Percentiles rank a stretch among this genome's conserved stretches.
Conservation (phyloP, 805 yeast species). For the Debaryomyces castellii region DNA sequence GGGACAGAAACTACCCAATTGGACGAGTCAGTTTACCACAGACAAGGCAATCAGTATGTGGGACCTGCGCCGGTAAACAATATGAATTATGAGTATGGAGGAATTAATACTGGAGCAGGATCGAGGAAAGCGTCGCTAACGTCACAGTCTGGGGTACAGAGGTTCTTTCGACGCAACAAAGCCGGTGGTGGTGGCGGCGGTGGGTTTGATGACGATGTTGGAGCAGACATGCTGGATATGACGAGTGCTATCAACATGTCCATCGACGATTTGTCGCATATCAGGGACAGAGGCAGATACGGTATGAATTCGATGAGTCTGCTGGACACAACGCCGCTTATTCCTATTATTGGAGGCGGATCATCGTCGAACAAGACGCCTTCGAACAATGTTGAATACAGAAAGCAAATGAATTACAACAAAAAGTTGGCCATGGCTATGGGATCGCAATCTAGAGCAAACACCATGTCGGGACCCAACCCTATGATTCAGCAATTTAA, state of each 20-base stretch:
- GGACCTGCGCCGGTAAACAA: neutral
- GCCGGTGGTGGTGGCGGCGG: conserved; percentile 27
- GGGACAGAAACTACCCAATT: conserved; percentile 25
- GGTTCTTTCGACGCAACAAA: conserved; percentile 44
- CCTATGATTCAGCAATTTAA: conserved; percentile 21
- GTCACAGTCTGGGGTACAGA: conserved; percentile 35
- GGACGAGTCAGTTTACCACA: conserved; percentile 12
- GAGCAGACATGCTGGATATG: conserved; percentile 34
- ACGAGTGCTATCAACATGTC: conserved; percentile 46
- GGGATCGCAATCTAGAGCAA: conserved; percentile 41
- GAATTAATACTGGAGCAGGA: neutral
- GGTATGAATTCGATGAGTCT: conserved; percentile 39
- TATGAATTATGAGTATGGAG: conserved; percentile 2
- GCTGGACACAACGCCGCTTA: conserved; percentile 68
- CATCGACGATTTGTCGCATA: conserved; percentile 62
- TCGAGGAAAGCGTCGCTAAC: conserved; percentile 33
- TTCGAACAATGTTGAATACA: conserved; percentile 55
- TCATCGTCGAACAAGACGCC: conserved; percentile 21
- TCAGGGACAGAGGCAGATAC: conserved; percentile 67
- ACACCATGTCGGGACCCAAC: conserved; percentile 35
- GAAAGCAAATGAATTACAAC: conserved; percentile 68
- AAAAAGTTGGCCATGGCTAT: conserved; percentile 55
- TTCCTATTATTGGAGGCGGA: conserved; percentile 59
- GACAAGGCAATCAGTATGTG: conserved; percentile 3
- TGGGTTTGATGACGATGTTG: conserved; percentile 35